phyloP scores from a whole-genome alignment of 108 stramenopile genomes.

The Cylindrotheca closterium region DNA sequence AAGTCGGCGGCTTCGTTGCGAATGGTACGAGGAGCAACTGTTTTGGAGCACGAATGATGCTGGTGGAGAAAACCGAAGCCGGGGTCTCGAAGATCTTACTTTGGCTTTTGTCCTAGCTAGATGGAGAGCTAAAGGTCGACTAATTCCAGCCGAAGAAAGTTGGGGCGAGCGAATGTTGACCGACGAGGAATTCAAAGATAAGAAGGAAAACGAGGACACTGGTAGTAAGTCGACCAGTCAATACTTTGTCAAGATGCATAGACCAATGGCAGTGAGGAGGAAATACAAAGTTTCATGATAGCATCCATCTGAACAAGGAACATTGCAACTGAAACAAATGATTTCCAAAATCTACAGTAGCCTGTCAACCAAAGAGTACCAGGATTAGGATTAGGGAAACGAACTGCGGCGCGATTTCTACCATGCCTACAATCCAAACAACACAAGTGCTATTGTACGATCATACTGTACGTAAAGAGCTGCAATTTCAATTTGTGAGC shows the following conservation, averaged over 20 bases:
- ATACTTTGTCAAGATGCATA: constrained; percentile 14
- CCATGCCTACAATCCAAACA: too few relatives aligned
- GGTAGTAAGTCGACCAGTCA: constrained; percentile 6
- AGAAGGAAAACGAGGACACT: constrained; percentile 1
- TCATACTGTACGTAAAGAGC: too few relatives aligned
- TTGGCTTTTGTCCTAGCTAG: constrained; percentile 52
- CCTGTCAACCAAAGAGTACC: not conserved
- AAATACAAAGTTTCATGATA: not conserved
- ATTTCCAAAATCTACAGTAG: not conserved
- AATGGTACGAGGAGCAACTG: constrained; percentile 78
- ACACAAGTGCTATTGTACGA: too few relatives aligned
- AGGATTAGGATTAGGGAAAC: too few relatives aligned
- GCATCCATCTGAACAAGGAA: too few relatives aligned
- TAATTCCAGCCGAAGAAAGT: constrained; percentile 13
- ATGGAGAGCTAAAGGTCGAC: constrained; percentile 33
- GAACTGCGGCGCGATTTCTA: too few relatives aligned
- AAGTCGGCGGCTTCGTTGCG: constrained; percentile 55
- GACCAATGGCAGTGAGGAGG: not conserved
- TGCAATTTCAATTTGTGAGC: too few relatives aligned
- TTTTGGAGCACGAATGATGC: constrained; percentile 51
- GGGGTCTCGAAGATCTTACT: constrained; percentile 59
- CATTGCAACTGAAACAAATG: too few relatives aligned
- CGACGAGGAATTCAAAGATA: not conserved
- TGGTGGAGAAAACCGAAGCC: not conserved
- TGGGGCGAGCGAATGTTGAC: constrained; percentile 28